Conservation (phyloP, 495 filamentous ascomycete genomes). For the Baudoinia panamericana region DNA sequence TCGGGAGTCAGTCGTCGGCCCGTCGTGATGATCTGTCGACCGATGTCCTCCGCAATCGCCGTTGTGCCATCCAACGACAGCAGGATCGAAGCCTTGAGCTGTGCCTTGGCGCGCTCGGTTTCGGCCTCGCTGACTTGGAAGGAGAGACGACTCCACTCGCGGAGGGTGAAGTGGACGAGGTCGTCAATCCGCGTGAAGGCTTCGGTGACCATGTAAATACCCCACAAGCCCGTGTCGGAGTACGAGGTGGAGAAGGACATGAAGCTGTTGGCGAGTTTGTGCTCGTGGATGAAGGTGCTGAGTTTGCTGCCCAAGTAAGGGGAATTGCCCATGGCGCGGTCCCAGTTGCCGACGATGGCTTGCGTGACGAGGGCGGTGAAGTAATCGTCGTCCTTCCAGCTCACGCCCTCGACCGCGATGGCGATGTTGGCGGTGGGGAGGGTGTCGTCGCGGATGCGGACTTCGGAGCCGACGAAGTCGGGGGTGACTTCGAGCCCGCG, state of each 20-base stretch:
- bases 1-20: slow-evolving; percentile 79
- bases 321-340: slow-evolving; percentile 94
- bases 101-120: slow-evolving; percentile 95
- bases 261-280: slow-evolving; percentile 95
- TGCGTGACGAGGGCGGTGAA: slow-evolving; percentile 96
- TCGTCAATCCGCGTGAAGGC: slow-evolving; percentile 79
- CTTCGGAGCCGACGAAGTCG: slow-evolving; percentile 91
- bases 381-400: slow-evolving; percentile 98
- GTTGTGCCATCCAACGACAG: slow-evolving; percentile 95
- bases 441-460: slow-evolving; percentile 89
- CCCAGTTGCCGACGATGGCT: slow-evolving; percentile 99
- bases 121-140: slow-evolving; percentile 76
- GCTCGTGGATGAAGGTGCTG: slow-evolving; percentile 78
- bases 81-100: slow-evolving; percentile 96
- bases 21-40: slow-evolving; percentile 94
- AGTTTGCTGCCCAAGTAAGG: slow-evolving; percentile 96
- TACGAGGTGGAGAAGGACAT: slow-evolving; percentile 99
- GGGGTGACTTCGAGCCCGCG: slow-evolving; percentile 57
- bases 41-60: slow-evolving; percentile 94
- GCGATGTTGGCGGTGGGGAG: slow-evolving; percentile 94
- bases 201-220: slow-evolving; percentile 95
- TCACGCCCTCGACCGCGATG: slow-evolving; percentile 96
- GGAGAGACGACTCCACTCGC: slow-evolving; percentile 91
- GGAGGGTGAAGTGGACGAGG: slow-evolving; percentile 92
- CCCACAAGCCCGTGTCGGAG: slow-evolving; percentile 98